Base-by-base conservation (phyloP, 352 stramenopile genomes). In the Phytophthora citricola region DNA sequence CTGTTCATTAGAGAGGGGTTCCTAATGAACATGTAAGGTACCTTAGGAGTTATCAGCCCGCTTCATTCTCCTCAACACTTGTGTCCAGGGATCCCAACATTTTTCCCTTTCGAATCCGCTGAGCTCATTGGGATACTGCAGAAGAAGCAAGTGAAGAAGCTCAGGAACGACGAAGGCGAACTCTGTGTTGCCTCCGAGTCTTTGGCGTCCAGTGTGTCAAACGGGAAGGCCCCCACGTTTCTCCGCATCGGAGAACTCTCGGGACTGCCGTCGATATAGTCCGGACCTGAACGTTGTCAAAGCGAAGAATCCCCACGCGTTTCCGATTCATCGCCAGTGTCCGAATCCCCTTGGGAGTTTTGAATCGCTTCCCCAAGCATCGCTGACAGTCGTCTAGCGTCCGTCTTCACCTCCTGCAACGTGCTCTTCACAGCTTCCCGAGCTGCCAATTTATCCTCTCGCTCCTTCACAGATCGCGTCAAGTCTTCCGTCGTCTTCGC, bases 241-340 rank as follows among this genome's bases (percentile, higher is more conserved):
- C 77, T 73, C n/a, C 84, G 69, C 74, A 92, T 90, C 0, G 85
- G 83, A 9, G 83, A 93, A 50, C 81, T 88, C 53, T 93, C 85
- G 0, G 85, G 85, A 50, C 81, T 90, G n/a, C 70, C 65, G 17
- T 89, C 78, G 20, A 85, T 72, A n/a, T 78, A 85, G 40, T 85
- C 74, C 2, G 70, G 65, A 26, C 69, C 46, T 14, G 44, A 67
- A 9, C 67, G 66, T 26, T 71, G 69, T 4, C 60, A 57, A 11
- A 66, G 32, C 7, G 49, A 40, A 24, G 8, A 52, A 20, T 34
- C 53, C n/a, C 75, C 69, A 29, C 71, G 65, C 1, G 71, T 79
- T 36, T 79, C 69, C 0, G 51, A 65, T 12, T 71, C 60, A 27
- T 62, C 59, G 31, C 76, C 58, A 11, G 43, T 40, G 38, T 71